These are phyloP conservation scores for Umbelopsis ramanniana DNA, from an alignment of 192 early-diverging fungal genomes.

Conservation along the genomic window DNA sequence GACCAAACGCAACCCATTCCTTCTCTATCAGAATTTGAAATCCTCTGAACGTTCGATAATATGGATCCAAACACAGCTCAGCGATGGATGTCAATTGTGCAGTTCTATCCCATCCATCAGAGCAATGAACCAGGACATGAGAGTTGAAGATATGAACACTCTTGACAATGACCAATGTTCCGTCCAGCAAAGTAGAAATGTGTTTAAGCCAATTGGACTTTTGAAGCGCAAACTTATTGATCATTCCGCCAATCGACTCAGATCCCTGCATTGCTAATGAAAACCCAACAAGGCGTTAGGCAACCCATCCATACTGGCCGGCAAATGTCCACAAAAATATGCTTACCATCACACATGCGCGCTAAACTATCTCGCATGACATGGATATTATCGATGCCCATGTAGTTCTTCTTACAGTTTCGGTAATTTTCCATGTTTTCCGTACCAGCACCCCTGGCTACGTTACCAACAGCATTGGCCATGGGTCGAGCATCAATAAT, in stretches of 20 bases:
- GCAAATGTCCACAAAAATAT: too few relatives aligned
- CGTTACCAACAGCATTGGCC: constrained; percentile 92
- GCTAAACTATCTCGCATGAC: constrained; percentile 92
- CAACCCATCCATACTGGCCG: too few relatives aligned
- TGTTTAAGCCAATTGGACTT: constrained; percentile 89
- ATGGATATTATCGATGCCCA: constrained; percentile 98
- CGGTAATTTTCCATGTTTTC: constrained; percentile 95
- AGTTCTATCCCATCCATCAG: constrained; percentile 99
- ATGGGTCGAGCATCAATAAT: constrained; percentile 97
- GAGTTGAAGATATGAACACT: constrained; percentile 73
- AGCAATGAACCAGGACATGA: constrained; percentile 96
- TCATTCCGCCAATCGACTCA: constrained; percentile 48
- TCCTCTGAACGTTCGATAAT: constrained; percentile 92
- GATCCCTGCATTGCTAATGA: constrained; percentile 54
- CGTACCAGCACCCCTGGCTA: constrained; percentile 90
- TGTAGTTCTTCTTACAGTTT: constrained; percentile 82
- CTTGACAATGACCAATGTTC: constrained; percentile 77
- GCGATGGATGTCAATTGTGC: constrained; percentile 90
- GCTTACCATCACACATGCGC: constrained; percentile 80
- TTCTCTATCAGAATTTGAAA: constrained; percentile 93
- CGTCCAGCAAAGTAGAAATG: constrained; percentile 81
- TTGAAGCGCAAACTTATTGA: constrained; percentile 60
- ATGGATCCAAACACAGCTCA: constrained; percentile 93
- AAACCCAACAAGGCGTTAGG: too few relatives aligned
- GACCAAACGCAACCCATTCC: constrained; percentile 98